Conservation (phyloP, 1,284 basidiomycete species). For the Leucoagaricus sp. region DNA sequence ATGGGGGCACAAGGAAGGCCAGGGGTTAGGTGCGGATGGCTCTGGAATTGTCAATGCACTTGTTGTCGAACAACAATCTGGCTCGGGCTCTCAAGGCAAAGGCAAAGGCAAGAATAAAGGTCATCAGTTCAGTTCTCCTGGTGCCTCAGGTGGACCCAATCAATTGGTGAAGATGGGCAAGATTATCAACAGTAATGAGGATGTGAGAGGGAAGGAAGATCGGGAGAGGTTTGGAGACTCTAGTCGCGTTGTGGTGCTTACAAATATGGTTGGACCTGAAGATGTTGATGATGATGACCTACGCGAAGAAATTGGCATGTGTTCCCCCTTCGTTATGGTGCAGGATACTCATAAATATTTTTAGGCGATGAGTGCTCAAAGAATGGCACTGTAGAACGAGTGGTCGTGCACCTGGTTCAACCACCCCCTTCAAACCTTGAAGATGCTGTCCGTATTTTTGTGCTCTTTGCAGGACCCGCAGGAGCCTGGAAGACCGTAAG, state of each 20-base stretch:
- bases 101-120: slow-evolving; percentile 34
- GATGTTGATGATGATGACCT: slow-evolving; percentile 87
- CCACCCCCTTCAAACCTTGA: slow-evolving; percentile 60
- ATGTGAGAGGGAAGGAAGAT: slow-evolving; percentile 72
- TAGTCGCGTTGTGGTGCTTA: slow-evolving; percentile 84
- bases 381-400: slow-evolving; percentile 88
- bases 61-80: slow-evolving; percentile 73
- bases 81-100: slow-evolving; percentile 31
- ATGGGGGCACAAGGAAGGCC: slow-evolving; percentile 93
- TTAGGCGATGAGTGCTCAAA: slow-evolving; percentile 87
- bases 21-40: slow-evolving; percentile 83
- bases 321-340: too few species aligned
- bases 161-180: slow-evolving; percentile 63
- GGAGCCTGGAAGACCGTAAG: slow-evolving; percentile 94
- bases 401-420: slow-evolving; percentile 78
- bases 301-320: slow-evolving; percentile 89
- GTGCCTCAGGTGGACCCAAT: slow-evolving; percentile 32
- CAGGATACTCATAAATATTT: too few species aligned
- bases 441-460: slow-evolving; percentile 82
- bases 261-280: slow-evolving; percentile 82
- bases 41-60: slow-evolving; percentile 88
- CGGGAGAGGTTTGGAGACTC: slow-evolving; percentile 82
- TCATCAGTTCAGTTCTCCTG: slow-evolving; percentile 22
- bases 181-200: slow-evolving; percentile 87
- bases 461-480: slow-evolving; percentile 83